Base-by-base conservation (phyloP, 1,284 basidiomycete species). In the Puccinia novopanici region DNA sequence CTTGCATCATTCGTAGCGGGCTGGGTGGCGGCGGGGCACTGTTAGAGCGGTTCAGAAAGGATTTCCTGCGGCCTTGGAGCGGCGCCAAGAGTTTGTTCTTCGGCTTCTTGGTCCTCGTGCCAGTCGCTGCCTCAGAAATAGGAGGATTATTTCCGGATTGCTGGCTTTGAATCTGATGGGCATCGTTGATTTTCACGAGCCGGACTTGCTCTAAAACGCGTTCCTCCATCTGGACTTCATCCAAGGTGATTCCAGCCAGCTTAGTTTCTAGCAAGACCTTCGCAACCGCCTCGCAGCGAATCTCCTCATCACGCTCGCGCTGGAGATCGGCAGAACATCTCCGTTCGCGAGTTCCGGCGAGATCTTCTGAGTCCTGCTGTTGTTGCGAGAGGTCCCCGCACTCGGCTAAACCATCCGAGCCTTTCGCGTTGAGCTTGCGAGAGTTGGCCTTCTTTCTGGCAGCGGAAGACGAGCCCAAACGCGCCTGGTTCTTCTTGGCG, bases 11-110 rank as follows among this genome's bases (percentile, higher is more conserved):
- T 40, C 76, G 48, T 6, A 70, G 30, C 27, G 76, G 76, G 40
- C 76, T 79, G 10, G 76, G 76, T 50, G 76, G 76, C 9, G 76
- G 76, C n/a, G 76, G 76, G 24, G 76, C 76, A 52, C 76, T 79
- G 34, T 70, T 79, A 19, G 76, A 67, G n/a, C 76, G 48, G 34
- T 42, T 74, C 17, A 74, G 37, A 12, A 57, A 6, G 19, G 76
- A 79, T 24, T 71, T 79, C 27, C 76, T 50, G 52, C 67, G 76
- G 15, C 52, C 30, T 50, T 57, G 55, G 42, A 71, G 76, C 12
- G 55, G 34, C 0, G 52, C 30, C 65, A 68, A 27, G 1, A 70
- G 15, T 48, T 72, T 71, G 34, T 42, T 61, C 30, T 71, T 45
- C 54, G 50, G 54, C 27, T 59, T 71, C 24, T 55, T 42, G 30